Percentiles rank a stretch among this genome's conserved stretches.
phyloP scores from a whole-genome alignment of 305 asterid species.

The Petunia hybrid region DNA sequence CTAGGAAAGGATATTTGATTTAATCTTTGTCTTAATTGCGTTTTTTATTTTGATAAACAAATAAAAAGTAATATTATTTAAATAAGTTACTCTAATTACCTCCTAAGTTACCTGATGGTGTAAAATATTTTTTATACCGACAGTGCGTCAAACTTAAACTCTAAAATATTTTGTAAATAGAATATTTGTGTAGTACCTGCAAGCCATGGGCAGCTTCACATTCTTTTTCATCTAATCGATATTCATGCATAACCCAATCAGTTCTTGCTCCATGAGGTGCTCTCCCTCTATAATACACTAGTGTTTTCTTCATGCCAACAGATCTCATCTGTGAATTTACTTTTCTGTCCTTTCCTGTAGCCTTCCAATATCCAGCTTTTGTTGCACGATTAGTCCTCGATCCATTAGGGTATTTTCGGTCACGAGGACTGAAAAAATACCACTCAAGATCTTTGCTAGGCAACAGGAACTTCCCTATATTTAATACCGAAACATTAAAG shows the following conservation, averaged over 20 bases:
- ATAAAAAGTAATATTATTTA: no score
- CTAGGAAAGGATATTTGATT: no score
- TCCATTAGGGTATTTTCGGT: slow-evolving; percentile 44
- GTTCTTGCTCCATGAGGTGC: slow-evolving; percentile 78
- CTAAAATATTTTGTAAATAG: neutral
- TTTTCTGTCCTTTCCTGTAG: slow-evolving; percentile 73
- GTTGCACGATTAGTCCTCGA: slow-evolving; percentile 44
- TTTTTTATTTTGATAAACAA: no score
- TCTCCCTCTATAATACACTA: slow-evolving; percentile 77
- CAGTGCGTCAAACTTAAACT: no score
- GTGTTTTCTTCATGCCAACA: slow-evolving; percentile 79
- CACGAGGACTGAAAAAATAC: slow-evolving; percentile 44
- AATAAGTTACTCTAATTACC: no score
- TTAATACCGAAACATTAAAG: no score
- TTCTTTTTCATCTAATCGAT: slow-evolving; percentile 47
- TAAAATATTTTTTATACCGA: no score
- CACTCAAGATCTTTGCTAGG: slow-evolving; percentile 43
- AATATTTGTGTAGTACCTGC: slow-evolving; percentile 23
- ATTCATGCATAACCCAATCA: slow-evolving; percentile 85
- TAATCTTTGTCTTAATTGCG: no score
- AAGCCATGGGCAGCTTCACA: slow-evolving; percentile 39
- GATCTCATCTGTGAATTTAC: slow-evolving; percentile 62
- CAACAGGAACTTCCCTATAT: slow-evolving; percentile 35
- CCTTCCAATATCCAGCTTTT: slow-evolving; percentile 48
- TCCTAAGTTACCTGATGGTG: no score